A percentile compares a stretch with the other conserved stretches of the same genome.
phyloP scores from a whole-genome alignment of 768 basidiomycete genomes.

The Leucogyrophana mollusca region DNA sequence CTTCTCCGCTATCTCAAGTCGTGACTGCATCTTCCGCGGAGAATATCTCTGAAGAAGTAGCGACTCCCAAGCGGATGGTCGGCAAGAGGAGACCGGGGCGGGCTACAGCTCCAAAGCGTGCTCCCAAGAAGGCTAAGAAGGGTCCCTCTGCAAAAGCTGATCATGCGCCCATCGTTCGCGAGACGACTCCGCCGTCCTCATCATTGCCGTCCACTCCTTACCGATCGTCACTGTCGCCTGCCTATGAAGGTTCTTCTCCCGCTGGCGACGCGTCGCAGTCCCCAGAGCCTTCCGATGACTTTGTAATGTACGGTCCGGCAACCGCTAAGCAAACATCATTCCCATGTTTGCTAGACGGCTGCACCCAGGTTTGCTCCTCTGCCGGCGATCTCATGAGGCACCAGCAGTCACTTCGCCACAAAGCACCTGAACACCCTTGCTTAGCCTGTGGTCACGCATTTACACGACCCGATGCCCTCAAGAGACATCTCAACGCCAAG shows the following conservation, averaged over 20 bases:
- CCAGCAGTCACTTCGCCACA: conserved; percentile 27
- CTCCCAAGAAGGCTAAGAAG: conserved; percentile 13
- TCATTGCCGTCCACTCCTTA: too few species aligned
- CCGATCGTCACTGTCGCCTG: too few species aligned
- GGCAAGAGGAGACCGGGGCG: conserved; percentile 17
- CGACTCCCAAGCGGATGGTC: not conserved
- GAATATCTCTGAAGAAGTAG: not conserved
- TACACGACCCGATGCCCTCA: conserved; percentile 30
- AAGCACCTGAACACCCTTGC: conserved; percentile 19
- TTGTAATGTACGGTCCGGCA: too few species aligned
- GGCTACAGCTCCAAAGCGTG: not conserved
- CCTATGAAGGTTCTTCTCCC: too few species aligned
- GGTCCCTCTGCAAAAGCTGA: not conserved
- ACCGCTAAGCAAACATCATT: conserved; percentile 14
- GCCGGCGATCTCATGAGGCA: conserved; percentile 26
- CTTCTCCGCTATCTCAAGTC: not conserved
- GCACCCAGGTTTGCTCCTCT: conserved; percentile 27
- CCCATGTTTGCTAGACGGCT: conserved; percentile 21
- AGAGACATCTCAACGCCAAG: conserved; percentile 30
- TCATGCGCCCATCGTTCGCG: too few species aligned
- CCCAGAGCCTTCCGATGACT: too few species aligned
- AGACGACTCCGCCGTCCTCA: too few species aligned
- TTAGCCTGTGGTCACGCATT: conserved; percentile 24
- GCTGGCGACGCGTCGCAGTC: too few species aligned
- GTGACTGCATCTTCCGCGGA: not conserved